These are phyloP conservation scores for Solanum medicagineum DNA, from an alignment of 257 asterid genomes.

Conservation along the genomic window DNA sequence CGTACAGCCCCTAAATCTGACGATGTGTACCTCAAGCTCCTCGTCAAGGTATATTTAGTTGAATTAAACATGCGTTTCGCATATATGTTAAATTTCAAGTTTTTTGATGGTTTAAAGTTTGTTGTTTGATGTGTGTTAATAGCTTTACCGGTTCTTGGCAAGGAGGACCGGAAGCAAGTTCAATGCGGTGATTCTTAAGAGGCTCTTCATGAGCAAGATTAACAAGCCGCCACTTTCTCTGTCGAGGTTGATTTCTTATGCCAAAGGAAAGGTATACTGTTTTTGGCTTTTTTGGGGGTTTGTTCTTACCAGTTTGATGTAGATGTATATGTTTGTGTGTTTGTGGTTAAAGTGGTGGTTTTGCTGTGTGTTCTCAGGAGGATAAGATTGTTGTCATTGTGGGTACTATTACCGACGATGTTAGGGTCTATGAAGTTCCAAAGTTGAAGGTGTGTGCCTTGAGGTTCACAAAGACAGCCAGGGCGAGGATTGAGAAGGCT, in stretches of 20 bases:
- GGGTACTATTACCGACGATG: constrained; percentile 33
- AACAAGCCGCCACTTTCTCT: constrained; percentile 87
- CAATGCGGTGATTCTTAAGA: constrained; percentile 67
- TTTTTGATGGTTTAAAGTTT: background rate
- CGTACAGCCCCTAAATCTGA: constrained; percentile 76
- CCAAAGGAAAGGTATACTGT: constrained; percentile 54
- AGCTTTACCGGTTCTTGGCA: constrained; percentile 81
- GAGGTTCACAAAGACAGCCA: constrained; percentile 59
- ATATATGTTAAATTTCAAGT: background rate
- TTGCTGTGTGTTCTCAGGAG: constrained; percentile 5
- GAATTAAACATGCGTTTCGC: background rate
- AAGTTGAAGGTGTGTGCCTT: constrained; percentile 29
- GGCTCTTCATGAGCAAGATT: constrained; percentile 82
- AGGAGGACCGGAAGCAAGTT: constrained; percentile 94
- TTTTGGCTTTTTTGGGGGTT: background rate
- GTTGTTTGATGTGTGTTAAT: background rate
- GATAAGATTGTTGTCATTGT: constrained; percentile 33
- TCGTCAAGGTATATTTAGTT: constrained; percentile 43
- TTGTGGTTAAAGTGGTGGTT: background rate
- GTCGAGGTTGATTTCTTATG: constrained; percentile 51
- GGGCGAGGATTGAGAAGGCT: constrained; percentile 94
- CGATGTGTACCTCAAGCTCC: constrained; percentile 61
- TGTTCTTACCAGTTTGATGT: background rate
- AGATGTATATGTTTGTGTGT: background rate
- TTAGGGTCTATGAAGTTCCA: constrained; percentile 28